Percentiles rank a stretch among this genome's conserved stretches.
These are phyloP conservation scores for Colletotrichum chrysophilum DNA, from an alignment of 2,329 filamentous ascomycete genomes.

Conservation along the genomic window DNA sequence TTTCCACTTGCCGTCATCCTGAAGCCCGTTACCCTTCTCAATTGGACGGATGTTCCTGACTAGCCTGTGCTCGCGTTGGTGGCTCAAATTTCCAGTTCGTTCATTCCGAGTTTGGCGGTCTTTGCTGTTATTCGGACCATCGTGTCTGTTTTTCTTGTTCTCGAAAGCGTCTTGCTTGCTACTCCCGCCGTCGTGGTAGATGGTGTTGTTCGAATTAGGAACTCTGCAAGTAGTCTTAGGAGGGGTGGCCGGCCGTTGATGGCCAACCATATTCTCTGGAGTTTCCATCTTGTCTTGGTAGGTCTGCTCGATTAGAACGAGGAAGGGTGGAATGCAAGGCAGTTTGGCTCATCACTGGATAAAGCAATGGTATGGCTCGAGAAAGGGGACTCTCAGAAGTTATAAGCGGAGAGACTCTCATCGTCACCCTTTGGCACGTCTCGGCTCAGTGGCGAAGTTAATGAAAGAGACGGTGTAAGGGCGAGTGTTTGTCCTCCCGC, in stretches of 20 bases:
- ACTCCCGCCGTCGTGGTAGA: background rate
- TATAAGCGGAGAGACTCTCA: background rate
- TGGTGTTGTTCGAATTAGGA: background rate
- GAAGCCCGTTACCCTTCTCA: background rate
- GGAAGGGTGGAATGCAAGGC: background rate
- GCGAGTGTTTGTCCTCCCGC: background rate
- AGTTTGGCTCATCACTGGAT: background rate
- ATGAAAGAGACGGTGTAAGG: background rate
- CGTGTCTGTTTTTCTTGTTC: background rate
- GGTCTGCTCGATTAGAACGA: background rate
- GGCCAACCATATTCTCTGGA: background rate
- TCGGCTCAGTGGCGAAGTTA: background rate
- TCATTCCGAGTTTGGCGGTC: background rate
- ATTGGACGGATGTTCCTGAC: background rate
- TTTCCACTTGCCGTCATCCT: background rate
- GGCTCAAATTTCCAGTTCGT: accelerated
- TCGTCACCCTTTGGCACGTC: background rate
- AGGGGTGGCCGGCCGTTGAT: background rate
- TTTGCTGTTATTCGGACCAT: background rate
- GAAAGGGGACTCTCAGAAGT: background rate
- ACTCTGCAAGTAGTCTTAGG: background rate
- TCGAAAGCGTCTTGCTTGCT: background rate
- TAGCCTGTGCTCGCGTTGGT: background rate
- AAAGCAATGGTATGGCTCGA: background rate
- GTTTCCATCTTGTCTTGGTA: background rate